Evolutionary conservation across 495 filamentous ascomycete species (phyloP).

Genomic region (Xylaria curta): DNA sequence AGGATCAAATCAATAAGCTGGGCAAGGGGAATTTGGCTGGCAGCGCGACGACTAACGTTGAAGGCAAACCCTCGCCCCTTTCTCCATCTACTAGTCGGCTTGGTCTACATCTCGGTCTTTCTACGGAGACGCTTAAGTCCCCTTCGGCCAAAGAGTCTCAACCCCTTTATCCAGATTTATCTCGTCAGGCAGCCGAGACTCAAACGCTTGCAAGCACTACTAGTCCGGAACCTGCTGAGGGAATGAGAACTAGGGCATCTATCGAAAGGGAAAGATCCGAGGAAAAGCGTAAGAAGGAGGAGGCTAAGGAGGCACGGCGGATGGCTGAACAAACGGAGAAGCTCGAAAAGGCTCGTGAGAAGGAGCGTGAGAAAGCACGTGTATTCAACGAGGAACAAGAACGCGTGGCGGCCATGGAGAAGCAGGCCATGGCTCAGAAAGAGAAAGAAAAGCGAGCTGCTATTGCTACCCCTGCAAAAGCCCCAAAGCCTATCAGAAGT

Average conservation of each 20-base stretch:
- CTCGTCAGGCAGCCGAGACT: slow-evolving; percentile 42
- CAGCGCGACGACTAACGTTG: slow-evolving; percentile 77
- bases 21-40: slow-evolving; percentile 85
- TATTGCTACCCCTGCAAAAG: slow-evolving; percentile 42
- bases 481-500: slow-evolving; percentile 50
- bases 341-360: slow-evolving; percentile 59
- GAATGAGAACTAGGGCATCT: slow-evolving; percentile 73
- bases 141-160: slow-evolving; percentile 41
- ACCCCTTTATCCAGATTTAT: slow-evolving; percentile 53
- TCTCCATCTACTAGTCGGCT: slow-evolving; percentile 51
- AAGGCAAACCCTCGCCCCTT: slow-evolving; percentile 66
- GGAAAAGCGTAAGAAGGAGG: slow-evolving; percentile 67
- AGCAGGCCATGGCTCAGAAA: slow-evolving; percentile 48
- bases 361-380: slow-evolving; percentile 67
- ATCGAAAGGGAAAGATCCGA: slow-evolving; percentile 71
- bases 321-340: slow-evolving; percentile 62
- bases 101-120: slow-evolving; percentile 42
- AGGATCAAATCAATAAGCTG: slow-evolving; percentile 92
- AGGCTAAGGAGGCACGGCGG: slow-evolving; percentile 56
- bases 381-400: slow-evolving; percentile 68
- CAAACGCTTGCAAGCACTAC: slow-evolving; percentile 39
- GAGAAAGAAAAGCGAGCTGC: slow-evolving; percentile 48
- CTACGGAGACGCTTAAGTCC: slow-evolving; percentile 47
- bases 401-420: slow-evolving; percentile 57
- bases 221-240: slow-evolving; percentile 54